phyloP scores from a whole-genome alignment of 176 grass and related monocot genomes.

The Carex littledalei region DNA sequence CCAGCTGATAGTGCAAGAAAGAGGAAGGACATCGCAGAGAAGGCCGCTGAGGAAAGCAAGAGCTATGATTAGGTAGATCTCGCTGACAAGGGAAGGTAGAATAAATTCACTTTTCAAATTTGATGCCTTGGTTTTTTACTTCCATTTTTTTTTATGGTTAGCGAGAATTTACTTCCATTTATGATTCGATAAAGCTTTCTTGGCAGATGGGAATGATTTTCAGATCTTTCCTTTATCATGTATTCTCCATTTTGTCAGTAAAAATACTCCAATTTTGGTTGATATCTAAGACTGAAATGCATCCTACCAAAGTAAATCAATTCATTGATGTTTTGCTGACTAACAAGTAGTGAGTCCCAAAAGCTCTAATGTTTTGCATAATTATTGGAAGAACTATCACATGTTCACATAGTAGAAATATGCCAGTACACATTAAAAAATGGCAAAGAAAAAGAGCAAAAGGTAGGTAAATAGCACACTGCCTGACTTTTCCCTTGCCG shows the following conservation, averaged over 20 bases:
- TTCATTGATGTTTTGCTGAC: background rate
- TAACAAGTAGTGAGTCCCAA: background rate
- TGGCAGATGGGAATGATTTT: background rate
- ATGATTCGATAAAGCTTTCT: background rate
- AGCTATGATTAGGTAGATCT: slow-evolving; percentile 72
- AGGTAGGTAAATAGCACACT: background rate
- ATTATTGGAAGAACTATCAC: background rate
- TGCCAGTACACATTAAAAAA: background rate
- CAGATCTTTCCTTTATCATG: background rate
- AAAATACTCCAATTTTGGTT: background rate
- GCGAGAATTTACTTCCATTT: background rate
- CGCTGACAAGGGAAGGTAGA: slow-evolving; percentile 74
- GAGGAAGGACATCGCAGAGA: slow-evolving; percentile 60
- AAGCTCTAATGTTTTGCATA: background rate
- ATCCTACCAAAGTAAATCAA: background rate
- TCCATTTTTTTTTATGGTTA: too few species aligned
- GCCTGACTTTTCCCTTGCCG: background rate
- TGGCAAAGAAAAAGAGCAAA: background rate
- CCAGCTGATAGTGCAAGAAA: slow-evolving; percentile 51
- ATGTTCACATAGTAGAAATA: background rate
- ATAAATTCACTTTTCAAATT: background rate
- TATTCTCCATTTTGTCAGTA: background rate
- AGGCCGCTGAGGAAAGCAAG: slow-evolving; percentile 38
- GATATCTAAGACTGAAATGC: background rate
- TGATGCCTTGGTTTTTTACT: background rate